Evolutionary conservation across 352 stramenopile species (phyloP).

Genomic region (Thraustochytrium striatum): DNA sequence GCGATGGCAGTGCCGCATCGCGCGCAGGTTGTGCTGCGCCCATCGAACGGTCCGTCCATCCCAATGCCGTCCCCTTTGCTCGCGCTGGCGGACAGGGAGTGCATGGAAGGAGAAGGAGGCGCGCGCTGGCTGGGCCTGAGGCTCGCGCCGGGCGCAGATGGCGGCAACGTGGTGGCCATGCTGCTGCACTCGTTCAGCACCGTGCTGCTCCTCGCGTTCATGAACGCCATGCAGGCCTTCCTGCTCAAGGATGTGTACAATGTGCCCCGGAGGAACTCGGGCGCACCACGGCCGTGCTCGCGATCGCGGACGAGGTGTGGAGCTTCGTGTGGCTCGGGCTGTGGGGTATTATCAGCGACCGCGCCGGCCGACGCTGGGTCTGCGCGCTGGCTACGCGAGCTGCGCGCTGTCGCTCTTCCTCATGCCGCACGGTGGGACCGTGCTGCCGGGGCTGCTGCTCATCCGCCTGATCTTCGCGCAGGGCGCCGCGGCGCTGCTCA

Average conservation of each 20-base stretch:
- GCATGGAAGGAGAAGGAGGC: too few species aligned
- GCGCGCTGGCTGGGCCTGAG: too few species aligned
- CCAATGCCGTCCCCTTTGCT: too few species aligned
- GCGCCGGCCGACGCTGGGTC: slow-evolving; percentile 11
- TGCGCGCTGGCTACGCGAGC: background rate
- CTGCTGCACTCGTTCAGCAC: slow-evolving; percentile 6
- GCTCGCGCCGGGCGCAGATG: too few species aligned
- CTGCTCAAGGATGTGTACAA: slow-evolving; percentile 31
- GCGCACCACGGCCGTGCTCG: slow-evolving; percentile 29
- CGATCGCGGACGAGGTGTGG: slow-evolving; percentile 37
- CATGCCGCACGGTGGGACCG: slow-evolving; percentile 26
- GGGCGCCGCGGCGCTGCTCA: slow-evolving; percentile 22
- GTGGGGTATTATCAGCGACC: slow-evolving; percentile 32
- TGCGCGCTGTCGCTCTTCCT: slow-evolving; percentile 1
- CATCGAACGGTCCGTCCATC: too few species aligned
- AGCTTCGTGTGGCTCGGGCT: background rate
- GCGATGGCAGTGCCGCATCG: too few species aligned
- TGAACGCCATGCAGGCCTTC: slow-evolving; percentile 42
- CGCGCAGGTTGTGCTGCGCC: too few species aligned
- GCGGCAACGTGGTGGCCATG: slow-evolving; percentile 15
- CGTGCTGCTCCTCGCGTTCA: slow-evolving; percentile 24
- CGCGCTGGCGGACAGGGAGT: too few species aligned
- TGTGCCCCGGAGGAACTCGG: slow-evolving; percentile 20
- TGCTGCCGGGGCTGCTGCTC: slow-evolving; percentile 37
- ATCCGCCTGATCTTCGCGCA: slow-evolving; percentile 12